A percentile compares a stretch with the other conserved stretches of the same genome.
Evolutionary conservation across 2,329 filamentous ascomycete species (phyloP).

Genomic region (Paracamarosporium sp.): DNA sequence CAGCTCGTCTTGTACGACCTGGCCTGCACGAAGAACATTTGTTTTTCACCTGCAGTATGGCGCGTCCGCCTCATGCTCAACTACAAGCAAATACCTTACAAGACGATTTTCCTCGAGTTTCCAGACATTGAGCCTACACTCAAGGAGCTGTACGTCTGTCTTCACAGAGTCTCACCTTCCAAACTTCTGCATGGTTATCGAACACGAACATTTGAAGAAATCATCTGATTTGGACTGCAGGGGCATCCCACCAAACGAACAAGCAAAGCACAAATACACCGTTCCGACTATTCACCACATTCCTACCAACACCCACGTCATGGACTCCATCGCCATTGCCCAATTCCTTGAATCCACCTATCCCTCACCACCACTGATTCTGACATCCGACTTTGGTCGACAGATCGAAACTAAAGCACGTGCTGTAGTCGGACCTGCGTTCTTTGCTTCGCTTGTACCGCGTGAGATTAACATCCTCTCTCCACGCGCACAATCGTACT

Average conservation of each 20-base stretch:
- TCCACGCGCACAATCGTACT: constrained; percentile 46
- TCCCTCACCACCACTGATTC: constrained; percentile 41
- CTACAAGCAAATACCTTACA: constrained; percentile 52
- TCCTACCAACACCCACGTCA: constrained; percentile 48
- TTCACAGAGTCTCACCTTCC: background rate
- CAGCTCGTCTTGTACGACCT: constrained; percentile 52
- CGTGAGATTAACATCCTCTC: constrained; percentile 49
- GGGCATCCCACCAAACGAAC: constrained; percentile 28
- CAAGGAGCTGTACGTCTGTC: constrained; percentile 45
- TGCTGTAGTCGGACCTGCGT: constrained; percentile 30
- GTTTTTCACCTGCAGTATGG: constrained; percentile 53
- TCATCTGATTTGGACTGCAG: constrained; percentile 10
- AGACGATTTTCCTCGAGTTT: constrained; percentile 52
- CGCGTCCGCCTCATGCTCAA: constrained; percentile 54
- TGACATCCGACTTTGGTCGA: constrained; percentile 45
- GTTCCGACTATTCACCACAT: constrained; percentile 53
- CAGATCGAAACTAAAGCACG: constrained; percentile 43
- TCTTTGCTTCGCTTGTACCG: constrained; percentile 44
- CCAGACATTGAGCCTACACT: constrained; percentile 52
- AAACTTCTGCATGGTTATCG: background rate
- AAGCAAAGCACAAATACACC: constrained; percentile 46
- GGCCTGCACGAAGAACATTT: constrained; percentile 48
- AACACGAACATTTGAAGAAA: no score
- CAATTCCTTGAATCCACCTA: constrained; percentile 52
- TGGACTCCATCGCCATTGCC: constrained; percentile 50